Conservation (phyloP, 768 basidiomycete species). For the Rhodotorula graminis region DNA sequence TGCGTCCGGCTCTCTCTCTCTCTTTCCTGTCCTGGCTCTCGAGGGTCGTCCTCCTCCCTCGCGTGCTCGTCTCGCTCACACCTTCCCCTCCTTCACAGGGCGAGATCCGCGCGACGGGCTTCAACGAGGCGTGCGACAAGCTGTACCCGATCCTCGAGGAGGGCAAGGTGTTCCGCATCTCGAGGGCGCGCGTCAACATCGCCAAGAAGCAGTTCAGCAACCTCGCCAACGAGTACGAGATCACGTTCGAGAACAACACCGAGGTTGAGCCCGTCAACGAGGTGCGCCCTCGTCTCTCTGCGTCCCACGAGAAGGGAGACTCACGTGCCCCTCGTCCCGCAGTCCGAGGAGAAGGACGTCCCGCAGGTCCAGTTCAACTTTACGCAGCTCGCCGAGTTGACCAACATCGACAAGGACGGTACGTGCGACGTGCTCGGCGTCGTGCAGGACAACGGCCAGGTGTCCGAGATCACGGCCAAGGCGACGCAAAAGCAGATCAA, state of each 20-base stretch:
- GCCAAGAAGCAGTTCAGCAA: constrained; percentile 96
- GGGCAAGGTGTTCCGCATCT: constrained; percentile 86
- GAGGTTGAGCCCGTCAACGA: constrained; percentile 69
- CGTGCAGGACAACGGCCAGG: constrained; percentile 68
- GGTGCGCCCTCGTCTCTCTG: not conserved
- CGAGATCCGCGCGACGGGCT: constrained; percentile 78
- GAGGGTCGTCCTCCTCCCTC: not conserved
- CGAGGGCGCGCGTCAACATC: constrained; percentile 83
- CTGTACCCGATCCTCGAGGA: constrained; percentile 81
- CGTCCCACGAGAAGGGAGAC: not conserved
- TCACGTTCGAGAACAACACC: constrained; percentile 74
- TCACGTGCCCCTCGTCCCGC: constrained; percentile 44
- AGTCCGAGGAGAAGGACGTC: constrained; percentile 60
- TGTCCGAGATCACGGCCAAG: constrained; percentile 70
- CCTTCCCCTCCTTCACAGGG: constrained; percentile 46
- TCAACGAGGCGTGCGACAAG: constrained; percentile 77
- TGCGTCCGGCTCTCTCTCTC: constrained; percentile 44
- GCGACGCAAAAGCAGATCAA: constrained; percentile 69
- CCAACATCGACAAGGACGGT: constrained; percentile 67
- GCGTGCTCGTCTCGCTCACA: not conserved
- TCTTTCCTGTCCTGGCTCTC: not conserved
- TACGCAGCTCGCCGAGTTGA: constrained; percentile 60
- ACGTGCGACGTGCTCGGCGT: constrained; percentile 78
- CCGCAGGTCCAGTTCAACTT: constrained; percentile 84
- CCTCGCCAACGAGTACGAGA: constrained; percentile 85